Conservation (phyloP, 2,329 filamentous ascomycete genomes). For the Aspergillus transmontanensis region DNA sequence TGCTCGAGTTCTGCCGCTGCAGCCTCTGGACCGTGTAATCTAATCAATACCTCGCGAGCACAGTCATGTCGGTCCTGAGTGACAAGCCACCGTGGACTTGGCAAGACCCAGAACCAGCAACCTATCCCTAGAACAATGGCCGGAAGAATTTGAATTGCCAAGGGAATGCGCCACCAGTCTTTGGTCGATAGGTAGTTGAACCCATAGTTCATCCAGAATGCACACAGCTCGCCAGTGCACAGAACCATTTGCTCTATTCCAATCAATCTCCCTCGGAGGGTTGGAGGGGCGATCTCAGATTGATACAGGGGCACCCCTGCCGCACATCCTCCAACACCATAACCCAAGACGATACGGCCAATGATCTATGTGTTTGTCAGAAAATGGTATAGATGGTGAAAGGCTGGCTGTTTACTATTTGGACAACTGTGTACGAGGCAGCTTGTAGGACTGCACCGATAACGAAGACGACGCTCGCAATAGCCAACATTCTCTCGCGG, state of each 20-base stretch:
- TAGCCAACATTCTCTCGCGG: slow-evolving; percentile 21
- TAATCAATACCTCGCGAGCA: slow-evolving; percentile 20
- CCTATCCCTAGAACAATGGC: slow-evolving; percentile 19
- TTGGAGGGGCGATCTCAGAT: slow-evolving; percentile 22
- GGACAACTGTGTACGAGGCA: slow-evolving; percentile 21
- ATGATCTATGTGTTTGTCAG: slow-evolving; percentile 14
- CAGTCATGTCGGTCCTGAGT: slow-evolving; percentile 23
- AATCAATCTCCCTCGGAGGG: slow-evolving; percentile 22
- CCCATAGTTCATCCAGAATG: slow-evolving; percentile 23
- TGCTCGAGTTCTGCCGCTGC: slow-evolving; percentile 22
- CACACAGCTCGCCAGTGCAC: slow-evolving; percentile 21
- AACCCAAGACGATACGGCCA: slow-evolving; percentile 21
- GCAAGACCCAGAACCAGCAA: slow-evolving; percentile 14
- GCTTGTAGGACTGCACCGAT: slow-evolving; percentile 21
- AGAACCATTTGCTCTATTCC: slow-evolving; percentile 18
- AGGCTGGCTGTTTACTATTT: slow-evolving; percentile 18
- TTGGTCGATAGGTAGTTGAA: slow-evolving; percentile 18
- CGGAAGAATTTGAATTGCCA: slow-evolving; percentile 22
- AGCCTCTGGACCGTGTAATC: slow-evolving; percentile 21
- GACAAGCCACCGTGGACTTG: slow-evolving; percentile 25
- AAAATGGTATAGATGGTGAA: background rate
- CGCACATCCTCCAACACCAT: slow-evolving; percentile 16
- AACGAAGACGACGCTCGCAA: slow-evolving; percentile 22
- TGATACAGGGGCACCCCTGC: slow-evolving; percentile 23
- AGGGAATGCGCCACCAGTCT: slow-evolving; percentile 23